phyloP scores from a whole-genome alignment of 305 asterid species.

The Rubia peregrina region DNA sequence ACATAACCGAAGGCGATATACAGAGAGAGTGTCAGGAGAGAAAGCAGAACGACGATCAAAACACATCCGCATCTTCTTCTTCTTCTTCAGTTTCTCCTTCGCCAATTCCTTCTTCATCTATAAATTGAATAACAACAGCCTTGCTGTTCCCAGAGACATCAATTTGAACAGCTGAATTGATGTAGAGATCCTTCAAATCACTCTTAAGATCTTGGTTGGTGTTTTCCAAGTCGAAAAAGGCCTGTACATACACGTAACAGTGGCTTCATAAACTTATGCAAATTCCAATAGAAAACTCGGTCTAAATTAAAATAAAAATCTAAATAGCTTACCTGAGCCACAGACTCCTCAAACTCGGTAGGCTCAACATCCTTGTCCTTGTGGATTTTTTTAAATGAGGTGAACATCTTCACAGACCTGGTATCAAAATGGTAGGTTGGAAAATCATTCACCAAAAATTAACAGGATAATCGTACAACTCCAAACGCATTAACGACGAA shows the following conservation, averaged over 20 bases:
- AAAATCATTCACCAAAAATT: not conserved
- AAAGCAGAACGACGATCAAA: no score
- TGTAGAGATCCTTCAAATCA: slow-evolving; percentile 32
- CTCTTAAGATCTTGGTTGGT: slow-evolving; percentile 30
- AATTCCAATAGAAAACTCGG: no score
- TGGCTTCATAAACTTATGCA: not conserved
- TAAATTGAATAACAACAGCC: slow-evolving; percentile 31
- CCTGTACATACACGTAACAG: slow-evolving; percentile 8
- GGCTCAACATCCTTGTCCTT: slow-evolving; percentile 31
- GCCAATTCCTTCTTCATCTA: no score
- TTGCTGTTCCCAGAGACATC: slow-evolving; percentile 29
- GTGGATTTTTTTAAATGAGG: slow-evolving; percentile 22
- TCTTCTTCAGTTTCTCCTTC: no score
- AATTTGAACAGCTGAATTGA: slow-evolving; percentile 29
- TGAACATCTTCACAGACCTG: slow-evolving; percentile 27
- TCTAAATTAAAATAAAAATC: not conserved
- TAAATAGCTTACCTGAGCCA: slow-evolving; percentile 20
- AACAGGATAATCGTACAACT: not conserved
- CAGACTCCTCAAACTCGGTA: slow-evolving; percentile 27
- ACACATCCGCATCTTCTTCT: no score
- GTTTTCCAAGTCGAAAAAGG: slow-evolving; percentile 35
- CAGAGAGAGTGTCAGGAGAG: no score
- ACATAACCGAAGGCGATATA: no score
- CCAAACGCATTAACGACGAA: not conserved
- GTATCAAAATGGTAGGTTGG: not conserved